phyloP scores from a whole-genome alignment of 1,139 yeast species.

The Zhuliangozyma blackwelliae region DNA sequence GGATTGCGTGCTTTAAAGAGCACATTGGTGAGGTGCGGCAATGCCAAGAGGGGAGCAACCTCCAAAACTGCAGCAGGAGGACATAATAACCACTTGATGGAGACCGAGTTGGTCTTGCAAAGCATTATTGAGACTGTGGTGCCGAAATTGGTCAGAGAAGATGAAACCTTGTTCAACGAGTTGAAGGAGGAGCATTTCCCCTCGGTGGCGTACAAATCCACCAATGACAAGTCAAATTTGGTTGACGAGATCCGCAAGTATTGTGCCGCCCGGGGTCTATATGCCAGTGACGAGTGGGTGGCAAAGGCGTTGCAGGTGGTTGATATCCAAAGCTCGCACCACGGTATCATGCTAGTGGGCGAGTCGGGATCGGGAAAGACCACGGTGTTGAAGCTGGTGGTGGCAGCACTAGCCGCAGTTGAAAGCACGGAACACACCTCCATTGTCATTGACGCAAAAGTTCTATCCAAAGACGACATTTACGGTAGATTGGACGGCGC shows the following conservation, averaged over 20 bases:
- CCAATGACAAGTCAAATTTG: slow-evolving; percentile 15
- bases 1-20: slow-evolving; percentile 79
- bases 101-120: slow-evolving; percentile 41
- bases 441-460: slow-evolving; percentile 70
- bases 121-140: slow-evolving; percentile 58
- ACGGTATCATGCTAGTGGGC: slow-evolving; percentile 83
- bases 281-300: slow-evolving; percentile 39
- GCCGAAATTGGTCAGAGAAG: slow-evolving; percentile 60
- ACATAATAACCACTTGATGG: slow-evolving; percentile 14
- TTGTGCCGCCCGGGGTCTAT: slow-evolving; percentile 18
- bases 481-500: slow-evolving; percentile 71
- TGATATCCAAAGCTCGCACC: slow-evolving; percentile 62
- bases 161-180: slow-evolving; percentile 35
- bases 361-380: slow-evolving; percentile 75
- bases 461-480: slow-evolving; percentile 58
- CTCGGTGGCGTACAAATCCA: slow-evolving; percentile 10
- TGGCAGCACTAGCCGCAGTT: slow-evolving; percentile 37
- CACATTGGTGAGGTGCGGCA: slow-evolving; percentile 58
- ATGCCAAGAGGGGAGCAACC: slow-evolving; percentile 26
- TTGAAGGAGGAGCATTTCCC: slow-evolving; percentile 26
- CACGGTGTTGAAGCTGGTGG: slow-evolving; percentile 45
- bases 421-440: slow-evolving; percentile 30
- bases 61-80: too few species aligned
- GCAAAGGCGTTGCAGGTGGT: slow-evolving; percentile 59
- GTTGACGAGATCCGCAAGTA: slow-evolving; percentile 11